A percentile compares a stretch with the other conserved stretches of the same genome.
These are phyloP conservation scores for Penicillium paradoxum DNA, from an alignment of 495 filamentous ascomycete species.

Conservation along the genomic window DNA sequence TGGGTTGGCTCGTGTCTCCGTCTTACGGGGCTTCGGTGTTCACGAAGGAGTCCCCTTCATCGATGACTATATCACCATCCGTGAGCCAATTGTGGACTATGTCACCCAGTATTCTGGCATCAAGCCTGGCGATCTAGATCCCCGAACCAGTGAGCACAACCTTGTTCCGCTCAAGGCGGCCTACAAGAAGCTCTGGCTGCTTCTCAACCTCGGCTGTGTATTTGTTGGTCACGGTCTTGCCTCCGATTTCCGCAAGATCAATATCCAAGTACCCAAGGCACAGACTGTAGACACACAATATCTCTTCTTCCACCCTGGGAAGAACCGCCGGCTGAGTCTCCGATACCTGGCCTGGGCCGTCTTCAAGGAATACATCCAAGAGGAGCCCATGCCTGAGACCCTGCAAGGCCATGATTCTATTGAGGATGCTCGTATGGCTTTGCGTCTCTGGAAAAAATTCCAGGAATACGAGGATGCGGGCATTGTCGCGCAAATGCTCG, in stretches of 20 bases:
- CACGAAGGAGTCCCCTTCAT: conserved; percentile 82
- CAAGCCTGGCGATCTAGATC: conserved; percentile 75
- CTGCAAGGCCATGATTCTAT: conserved; percentile 73
- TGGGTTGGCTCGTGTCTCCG: conserved; percentile 82
- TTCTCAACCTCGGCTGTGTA: conserved; percentile 87
- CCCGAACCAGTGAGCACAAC: conserved; percentile 64
- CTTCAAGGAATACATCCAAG: conserved; percentile 87
- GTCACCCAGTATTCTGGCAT: conserved; percentile 91
- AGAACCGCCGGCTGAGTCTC: conserved; percentile 72
- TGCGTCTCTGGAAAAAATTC: conserved; percentile 86
- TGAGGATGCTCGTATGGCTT: conserved; percentile 85
- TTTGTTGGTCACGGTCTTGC: conserved; percentile 92
- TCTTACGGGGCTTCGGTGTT: conserved; percentile 71
- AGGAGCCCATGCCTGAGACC: conserved; percentile 51
- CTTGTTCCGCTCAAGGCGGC: conserved; percentile 83
- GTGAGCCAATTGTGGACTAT: conserved; percentile 92
- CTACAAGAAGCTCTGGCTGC: conserved; percentile 96
- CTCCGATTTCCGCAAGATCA: conserved; percentile 95
- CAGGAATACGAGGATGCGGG: conserved; percentile 83
- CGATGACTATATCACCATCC: conserved; percentile 91
- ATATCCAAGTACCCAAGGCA: conserved; percentile 87
- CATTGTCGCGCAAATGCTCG: conserved; percentile 64
- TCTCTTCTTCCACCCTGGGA: conserved; percentile 65
- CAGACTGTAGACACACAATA: conserved; percentile 93
- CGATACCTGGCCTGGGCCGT: conserved; percentile 85